These are phyloP conservation scores for Sporothrix sp. DNA, from an alignment of 2,329 filamentous ascomycete species.

Conservation along the genomic window DNA sequence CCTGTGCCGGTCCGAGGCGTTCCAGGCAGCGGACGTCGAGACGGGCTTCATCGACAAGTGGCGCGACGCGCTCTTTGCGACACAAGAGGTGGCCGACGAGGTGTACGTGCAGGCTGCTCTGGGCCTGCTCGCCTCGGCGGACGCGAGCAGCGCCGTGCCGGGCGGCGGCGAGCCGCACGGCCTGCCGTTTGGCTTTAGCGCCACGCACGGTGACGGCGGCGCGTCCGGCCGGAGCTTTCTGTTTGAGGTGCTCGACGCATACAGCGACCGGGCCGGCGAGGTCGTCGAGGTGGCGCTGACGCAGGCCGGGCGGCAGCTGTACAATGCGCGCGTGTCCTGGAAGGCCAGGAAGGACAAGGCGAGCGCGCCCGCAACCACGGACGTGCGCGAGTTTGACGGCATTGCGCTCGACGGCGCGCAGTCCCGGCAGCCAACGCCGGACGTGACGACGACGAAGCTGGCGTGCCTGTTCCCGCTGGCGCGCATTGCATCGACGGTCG, in stretches of 20 bases:
- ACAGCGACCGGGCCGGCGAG: conserved; percentile 36
- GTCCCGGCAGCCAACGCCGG: conserved; percentile 9
- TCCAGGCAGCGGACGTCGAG: conserved; percentile 80
- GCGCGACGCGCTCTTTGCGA: conserved; percentile 64
- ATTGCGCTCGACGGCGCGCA: conserved; percentile 33
- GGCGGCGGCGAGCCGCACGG: conserved; percentile 28
- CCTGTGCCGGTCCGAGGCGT: conserved; percentile 70
- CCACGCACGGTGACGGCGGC: conserved; percentile 22
- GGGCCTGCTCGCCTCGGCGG: conserved; percentile 45
- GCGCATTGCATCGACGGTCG: conserved; percentile 68
- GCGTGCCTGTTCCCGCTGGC: conserved; percentile 74
- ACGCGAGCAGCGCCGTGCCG: background rate
- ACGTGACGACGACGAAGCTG: conserved; percentile 31
- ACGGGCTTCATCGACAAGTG: conserved; percentile 95
- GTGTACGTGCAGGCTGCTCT: conserved; percentile 81
- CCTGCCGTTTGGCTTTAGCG: conserved; percentile 45
- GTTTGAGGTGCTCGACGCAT: conserved; percentile 50
- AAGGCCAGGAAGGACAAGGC: conserved; percentile 14
- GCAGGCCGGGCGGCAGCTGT: conserved; percentile 39
- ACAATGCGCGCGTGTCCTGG: conserved; percentile 36
- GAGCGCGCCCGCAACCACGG: background rate
- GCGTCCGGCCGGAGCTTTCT: conserved; percentile 37
- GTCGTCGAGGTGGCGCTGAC: conserved; percentile 45
- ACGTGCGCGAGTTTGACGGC: conserved; percentile 33
- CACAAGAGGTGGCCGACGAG: conserved; percentile 53